Conservation (phyloP, 192 early-diverging fungal species). For the Radiomyces spectabilis region DNA sequence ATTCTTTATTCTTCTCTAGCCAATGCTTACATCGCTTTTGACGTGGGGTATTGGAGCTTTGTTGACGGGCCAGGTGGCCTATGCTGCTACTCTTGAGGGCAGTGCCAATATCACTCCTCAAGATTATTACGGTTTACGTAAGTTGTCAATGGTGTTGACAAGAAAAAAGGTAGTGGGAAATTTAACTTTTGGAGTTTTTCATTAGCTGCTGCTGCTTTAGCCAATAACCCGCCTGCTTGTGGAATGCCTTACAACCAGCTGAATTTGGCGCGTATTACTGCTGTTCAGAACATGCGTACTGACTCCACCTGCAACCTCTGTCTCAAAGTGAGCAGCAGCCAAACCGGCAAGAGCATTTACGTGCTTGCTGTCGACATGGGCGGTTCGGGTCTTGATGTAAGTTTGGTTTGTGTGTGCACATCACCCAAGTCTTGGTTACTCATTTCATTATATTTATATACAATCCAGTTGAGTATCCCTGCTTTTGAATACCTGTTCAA, state of each 20-base stretch:
- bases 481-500: constrained; percentile 40
- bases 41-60: too few relatives aligned
- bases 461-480: constrained; percentile 7
- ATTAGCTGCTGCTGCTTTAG: constrained; percentile 24
- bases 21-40: too few relatives aligned
- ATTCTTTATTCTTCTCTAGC: too few relatives aligned
- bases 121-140: constrained; percentile 10
- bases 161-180: background rate
- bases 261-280: constrained; percentile 45
- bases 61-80: too few relatives aligned
- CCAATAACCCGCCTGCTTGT: constrained; percentile 44
- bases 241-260: constrained; percentile 46
- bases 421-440: background rate
- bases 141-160: background rate
- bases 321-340: constrained; percentile 35
- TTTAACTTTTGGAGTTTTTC: background rate
- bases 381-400: constrained; percentile 42
- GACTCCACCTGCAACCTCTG: constrained; percentile 41
- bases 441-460: constrained; percentile 1
- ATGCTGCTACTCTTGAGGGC: constrained; percentile 1
- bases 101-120: constrained; percentile 3
- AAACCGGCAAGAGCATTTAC: constrained; percentile 35
- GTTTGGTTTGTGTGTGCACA: constrained; percentile 12
- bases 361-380: constrained; percentile 49
- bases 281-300: constrained; percentile 35